Base-by-base conservation (phyloP, 2,329 filamentous ascomycete genomes). In the Monascus ruber region DNA sequence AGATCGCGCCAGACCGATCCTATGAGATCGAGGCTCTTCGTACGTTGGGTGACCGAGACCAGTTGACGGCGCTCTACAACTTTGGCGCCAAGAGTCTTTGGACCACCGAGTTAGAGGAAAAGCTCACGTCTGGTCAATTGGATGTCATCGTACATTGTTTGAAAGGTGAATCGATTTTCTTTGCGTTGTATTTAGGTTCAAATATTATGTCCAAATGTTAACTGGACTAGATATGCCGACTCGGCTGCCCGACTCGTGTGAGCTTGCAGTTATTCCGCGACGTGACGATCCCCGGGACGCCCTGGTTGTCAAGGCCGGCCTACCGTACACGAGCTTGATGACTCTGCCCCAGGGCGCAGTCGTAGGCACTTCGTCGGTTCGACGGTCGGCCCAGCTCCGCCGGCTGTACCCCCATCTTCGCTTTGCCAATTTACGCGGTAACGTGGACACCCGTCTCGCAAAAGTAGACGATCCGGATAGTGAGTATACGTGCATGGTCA, bases 51-150 rank as follows among this genome's bases (percentile, higher is more conserved):
- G 87, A 94, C 68, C 81, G 81, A 62, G 85, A 94, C 68, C 85
- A 91, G 66, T 73, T 75, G 39, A 91, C 85, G 24, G 80, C 86
- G 4, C 73, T 94, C 42, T 85, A 89, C 62, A 82, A 83, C 53
- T 81, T 94, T 59, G 83, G 81, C 47, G 84, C 85, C 44, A 94
- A 94, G 69, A 82, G 80, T 32, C 68, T 94, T 43, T 95, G 88
- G 88, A 94, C 88, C 5, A 77, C 83, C 46, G 87, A 94, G 66
- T 71, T 95, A 35, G 88, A 95, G 64, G 80, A 77, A 6, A 71
- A 77, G 54, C 71, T 94, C 31, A 65, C 76, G 34, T 70, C 74
- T 29, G 71, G 74, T 41, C 70, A 82, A 49, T 60, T 93, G 45
- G 84, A 93, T 64, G 61, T 89, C 36, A 79, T 93, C 43, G 82